phyloP scores from a whole-genome alignment of 179 eudicot species.

The Spinacia oleracea region DNA sequence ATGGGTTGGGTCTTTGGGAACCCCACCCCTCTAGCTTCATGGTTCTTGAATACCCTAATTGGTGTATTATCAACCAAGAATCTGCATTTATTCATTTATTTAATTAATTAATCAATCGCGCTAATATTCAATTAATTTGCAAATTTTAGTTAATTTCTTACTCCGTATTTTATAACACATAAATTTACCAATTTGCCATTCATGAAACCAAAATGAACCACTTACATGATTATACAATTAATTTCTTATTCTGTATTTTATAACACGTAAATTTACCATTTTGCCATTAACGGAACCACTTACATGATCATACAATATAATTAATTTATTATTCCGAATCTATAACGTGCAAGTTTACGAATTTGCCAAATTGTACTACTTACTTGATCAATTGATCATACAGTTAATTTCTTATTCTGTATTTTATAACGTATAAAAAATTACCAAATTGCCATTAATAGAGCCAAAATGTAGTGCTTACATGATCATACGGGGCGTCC shows the following conservation, averaged over 20 bases:
- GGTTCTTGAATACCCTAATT: conserved; percentile 42
- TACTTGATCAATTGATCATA: too few relatives aligned
- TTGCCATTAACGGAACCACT: neutral
- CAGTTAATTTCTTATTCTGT: too few relatives aligned
- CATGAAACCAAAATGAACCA: neutral
- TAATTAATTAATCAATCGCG: neutral
- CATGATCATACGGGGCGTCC: conserved; percentile 40
- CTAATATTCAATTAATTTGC: neutral
- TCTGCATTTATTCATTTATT: too few relatives aligned
- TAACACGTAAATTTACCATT: too few relatives aligned
- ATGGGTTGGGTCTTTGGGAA: conserved; percentile 44
- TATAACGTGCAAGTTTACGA: too few relatives aligned
- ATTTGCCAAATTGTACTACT: too few relatives aligned
- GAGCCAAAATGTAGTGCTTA: conserved; percentile 18
- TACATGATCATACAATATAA: too few relatives aligned
- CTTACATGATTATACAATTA: too few relatives aligned
- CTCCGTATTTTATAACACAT: too few relatives aligned
- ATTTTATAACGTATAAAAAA: too few relatives aligned
- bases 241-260: neutral
- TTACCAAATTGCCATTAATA: too few relatives aligned
- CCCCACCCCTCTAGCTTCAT: conserved; percentile 37
- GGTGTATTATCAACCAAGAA: conserved; percentile 44
- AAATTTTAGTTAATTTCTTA: neutral
- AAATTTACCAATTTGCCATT: too few relatives aligned
- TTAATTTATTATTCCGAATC: neutral